Evolutionary conservation across 768 basidiomycete genomes (phyloP).

Genomic region (Termitomyces sp.): DNA sequence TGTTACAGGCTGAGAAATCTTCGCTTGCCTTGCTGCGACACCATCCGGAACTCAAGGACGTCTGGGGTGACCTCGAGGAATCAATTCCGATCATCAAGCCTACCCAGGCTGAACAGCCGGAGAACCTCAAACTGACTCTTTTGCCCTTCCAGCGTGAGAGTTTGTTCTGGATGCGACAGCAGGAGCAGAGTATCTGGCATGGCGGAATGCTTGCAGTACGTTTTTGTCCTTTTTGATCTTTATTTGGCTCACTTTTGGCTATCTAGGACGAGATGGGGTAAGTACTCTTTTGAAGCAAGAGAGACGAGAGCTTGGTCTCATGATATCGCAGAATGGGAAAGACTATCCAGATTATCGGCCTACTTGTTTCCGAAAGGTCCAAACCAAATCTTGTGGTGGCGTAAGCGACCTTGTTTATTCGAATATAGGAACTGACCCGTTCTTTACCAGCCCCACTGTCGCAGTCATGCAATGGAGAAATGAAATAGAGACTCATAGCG

Average conservation of each 20-base stretch:
- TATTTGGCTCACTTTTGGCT: neutral
- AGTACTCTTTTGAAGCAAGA: conserved; percentile 12
- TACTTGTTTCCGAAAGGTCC: conserved; percentile 71
- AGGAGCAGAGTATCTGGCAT: conserved; percentile 81
- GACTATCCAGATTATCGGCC: conserved; percentile 93
- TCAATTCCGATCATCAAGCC: conserved; percentile 58
- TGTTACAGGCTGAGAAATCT: conserved; percentile 63
- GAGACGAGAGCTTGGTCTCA: neutral
- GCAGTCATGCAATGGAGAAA: conserved; percentile 84
- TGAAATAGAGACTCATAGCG: conserved; percentile 84
- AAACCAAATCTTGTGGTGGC: conserved; percentile 92
- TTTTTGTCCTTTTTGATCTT: conserved; percentile 8
- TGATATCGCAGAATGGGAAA: conserved; percentile 68
- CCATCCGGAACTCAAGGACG: conserved; percentile 76
- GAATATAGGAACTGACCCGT: conserved; percentile 14
- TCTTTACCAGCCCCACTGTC: conserved; percentile 35
- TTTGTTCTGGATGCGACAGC: conserved; percentile 92
- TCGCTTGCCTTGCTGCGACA: conserved; percentile 55
- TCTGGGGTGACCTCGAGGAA: conserved; percentile 83
- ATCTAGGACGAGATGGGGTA: conserved; percentile 88
- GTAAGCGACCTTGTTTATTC: conserved; percentile 34
- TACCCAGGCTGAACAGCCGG: conserved; percentile 70
- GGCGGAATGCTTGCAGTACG: conserved; percentile 91
- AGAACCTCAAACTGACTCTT: conserved; percentile 75
- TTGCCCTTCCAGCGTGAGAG: conserved; percentile 96